Percentiles rank a stretch among this genome's conserved stretches.
Evolutionary conservation across 345 rosid genomes (phyloP).

Genomic region (Geranium brycei): DNA sequence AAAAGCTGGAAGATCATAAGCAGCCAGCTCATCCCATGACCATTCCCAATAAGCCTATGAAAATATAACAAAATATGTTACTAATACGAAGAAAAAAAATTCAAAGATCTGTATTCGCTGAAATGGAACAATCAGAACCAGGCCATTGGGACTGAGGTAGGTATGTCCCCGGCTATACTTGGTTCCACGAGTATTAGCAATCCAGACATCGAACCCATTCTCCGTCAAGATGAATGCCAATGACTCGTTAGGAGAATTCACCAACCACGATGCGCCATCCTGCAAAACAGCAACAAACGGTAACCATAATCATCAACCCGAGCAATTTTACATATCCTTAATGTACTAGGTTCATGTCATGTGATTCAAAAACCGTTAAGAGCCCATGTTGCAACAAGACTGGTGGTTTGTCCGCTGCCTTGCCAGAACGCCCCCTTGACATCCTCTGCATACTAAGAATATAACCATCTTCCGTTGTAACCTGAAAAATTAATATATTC

Average conservation of each 20-base stretch:
- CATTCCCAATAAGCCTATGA: slow-evolving; percentile 30
- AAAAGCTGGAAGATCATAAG: slow-evolving; percentile 19
- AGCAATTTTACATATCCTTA: not conserved
- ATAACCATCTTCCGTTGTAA: slow-evolving; percentile 39
- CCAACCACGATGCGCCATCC: slow-evolving; percentile 30
- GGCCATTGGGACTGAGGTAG: slow-evolving; percentile 17
- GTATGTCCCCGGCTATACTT: slow-evolving; percentile 22
- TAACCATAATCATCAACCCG: too few species aligned
- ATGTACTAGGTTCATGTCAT: not conserved
- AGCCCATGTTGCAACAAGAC: slow-evolving; percentile 45
- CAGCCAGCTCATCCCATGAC: slow-evolving; percentile 30
- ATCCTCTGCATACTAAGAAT: slow-evolving; percentile 40
- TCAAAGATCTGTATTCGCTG: too few species aligned
- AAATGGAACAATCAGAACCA: not conserved
- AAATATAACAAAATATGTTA: not conserved
- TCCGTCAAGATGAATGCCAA: slow-evolving; percentile 24
- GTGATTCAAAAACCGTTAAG: slow-evolving; percentile 16
- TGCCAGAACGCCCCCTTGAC: slow-evolving; percentile 6
- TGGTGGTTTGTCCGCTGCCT: slow-evolving; percentile 27
- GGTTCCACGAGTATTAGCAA: slow-evolving; percentile 32
- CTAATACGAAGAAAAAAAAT: too few species aligned
- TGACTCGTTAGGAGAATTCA: slow-evolving; percentile 19
- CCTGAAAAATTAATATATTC: slow-evolving; percentile 16
- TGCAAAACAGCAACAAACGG: slow-evolving; percentile 2
- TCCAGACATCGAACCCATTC: slow-evolving; percentile 19